phyloP scores from a whole-genome alignment of 1,139 yeast species.

The Geotrichum fermentans region DNA sequence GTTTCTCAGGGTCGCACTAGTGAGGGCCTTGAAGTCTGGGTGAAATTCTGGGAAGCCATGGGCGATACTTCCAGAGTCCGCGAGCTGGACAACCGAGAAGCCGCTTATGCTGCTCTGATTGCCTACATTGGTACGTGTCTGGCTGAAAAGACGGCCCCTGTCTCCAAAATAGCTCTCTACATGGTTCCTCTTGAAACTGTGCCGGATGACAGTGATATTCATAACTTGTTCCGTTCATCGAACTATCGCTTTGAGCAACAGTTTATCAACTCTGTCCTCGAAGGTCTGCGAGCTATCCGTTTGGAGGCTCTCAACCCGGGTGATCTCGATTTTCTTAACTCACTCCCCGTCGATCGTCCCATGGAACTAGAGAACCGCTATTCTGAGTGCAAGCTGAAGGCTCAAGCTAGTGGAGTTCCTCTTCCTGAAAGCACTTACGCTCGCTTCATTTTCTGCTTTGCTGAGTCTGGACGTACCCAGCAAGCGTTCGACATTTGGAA shows the following conservation, averaged over 20 bases:
- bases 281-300: constrained; percentile 25
- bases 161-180: constrained; percentile 30
- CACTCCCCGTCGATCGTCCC: constrained; percentile 29
- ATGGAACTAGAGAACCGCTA: constrained; percentile 27
- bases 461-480: constrained; percentile 31
- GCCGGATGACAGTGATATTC: constrained; percentile 28
- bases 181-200: constrained; percentile 33
- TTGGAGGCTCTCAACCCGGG: constrained; percentile 25
- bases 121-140: constrained; percentile 31
- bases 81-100: constrained; percentile 28
- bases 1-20: constrained; percentile 29
- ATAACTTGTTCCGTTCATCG: constrained; percentile 17
- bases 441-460: constrained; percentile 38
- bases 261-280: constrained; percentile 13
- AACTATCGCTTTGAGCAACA: constrained; percentile 4
- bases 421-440: constrained; percentile 35
- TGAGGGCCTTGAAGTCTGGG: constrained; percentile 36
- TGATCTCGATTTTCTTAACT: constrained; percentile 25
- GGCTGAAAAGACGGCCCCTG: constrained; percentile 23
- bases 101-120: constrained; percentile 32
- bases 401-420: constrained; percentile 20
- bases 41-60: constrained; percentile 33
- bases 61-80: constrained; percentile 27
- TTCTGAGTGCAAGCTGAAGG: constrained; percentile 26
- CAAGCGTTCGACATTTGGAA: constrained; percentile 43